A percentile compares a stretch with the other conserved stretches of the same genome.
Conservation (phyloP, 1,139 yeast genomes). For the Suhomyces wounanorum region DNA sequence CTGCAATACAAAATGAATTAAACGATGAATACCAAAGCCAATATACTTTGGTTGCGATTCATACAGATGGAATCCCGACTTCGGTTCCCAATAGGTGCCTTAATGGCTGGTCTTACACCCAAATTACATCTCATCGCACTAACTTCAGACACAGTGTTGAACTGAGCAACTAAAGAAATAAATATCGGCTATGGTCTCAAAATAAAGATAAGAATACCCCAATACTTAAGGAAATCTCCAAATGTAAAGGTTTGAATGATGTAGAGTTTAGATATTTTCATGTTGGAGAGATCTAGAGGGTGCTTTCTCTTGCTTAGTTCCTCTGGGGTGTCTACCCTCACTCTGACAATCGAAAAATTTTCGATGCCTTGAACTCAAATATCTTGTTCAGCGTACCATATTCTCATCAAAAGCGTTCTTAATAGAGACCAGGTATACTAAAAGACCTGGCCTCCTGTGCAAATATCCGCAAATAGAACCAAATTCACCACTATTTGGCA, state of each 20-base stretch:
- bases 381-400: neutral
- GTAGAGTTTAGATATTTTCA: neutral
- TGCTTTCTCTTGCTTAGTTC: neutral
- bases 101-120: no score
- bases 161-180: no score
- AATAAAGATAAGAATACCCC: no score
- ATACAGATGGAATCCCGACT: no score
- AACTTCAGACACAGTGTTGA: no score
- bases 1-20: no score
- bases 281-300: neutral
- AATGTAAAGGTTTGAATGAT: neutral
- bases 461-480: neutral
- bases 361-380: neutral
- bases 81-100: no score
- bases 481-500: neutral
- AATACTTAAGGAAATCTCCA: no score
- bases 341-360: constrained; percentile 1
- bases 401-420: neutral
- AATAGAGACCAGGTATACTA: neutral
- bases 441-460: constrained; percentile 1
- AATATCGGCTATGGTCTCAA: no score
- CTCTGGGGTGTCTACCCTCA: neutral
- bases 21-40: no score
- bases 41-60: no score
- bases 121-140: no score